Percentiles rank a stretch among this genome's conserved stretches.
phyloP scores from a whole-genome alignment of 1,139 yeast genomes.

The Tardiomyces digboiensis region DNA sequence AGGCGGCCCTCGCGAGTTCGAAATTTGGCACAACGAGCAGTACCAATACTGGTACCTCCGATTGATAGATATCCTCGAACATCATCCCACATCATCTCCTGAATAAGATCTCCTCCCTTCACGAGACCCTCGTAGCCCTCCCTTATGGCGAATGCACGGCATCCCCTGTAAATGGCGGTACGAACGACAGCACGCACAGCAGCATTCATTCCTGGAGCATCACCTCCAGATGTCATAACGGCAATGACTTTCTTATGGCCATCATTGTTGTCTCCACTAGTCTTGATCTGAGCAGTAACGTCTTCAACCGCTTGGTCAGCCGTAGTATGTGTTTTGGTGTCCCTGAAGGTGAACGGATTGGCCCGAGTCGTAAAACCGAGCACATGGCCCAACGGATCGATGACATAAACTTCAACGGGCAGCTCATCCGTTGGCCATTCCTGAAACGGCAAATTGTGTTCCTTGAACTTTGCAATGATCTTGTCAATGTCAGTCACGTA shows the following conservation, averaged over 20 bases:
- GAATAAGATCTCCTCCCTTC: conserved; percentile 64
- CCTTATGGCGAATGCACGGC: conserved; percentile 88
- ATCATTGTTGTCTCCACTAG: too few relatives aligned
- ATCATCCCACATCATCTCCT: conserved; percentile 81
- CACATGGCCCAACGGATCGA: conserved; percentile 54
- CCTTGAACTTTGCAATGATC: conserved; percentile 9
- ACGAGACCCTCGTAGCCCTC: conserved; percentile 97
- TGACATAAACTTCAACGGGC: conserved; percentile 36
- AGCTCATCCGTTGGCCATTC: conserved; percentile 25
- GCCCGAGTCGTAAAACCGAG: conserved; percentile 43
- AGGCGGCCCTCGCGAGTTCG: conserved; percentile 79
- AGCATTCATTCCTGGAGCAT: conserved; percentile 98
- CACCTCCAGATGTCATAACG: conserved; percentile 98
- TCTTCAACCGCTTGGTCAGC: too few relatives aligned
- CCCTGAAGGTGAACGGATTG: conserved; percentile 24
- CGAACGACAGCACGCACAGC: conserved; percentile 92
- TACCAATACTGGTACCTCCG: conserved; percentile 96
- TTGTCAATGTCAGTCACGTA: conserved; percentile 6
- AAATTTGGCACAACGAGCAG: conserved; percentile 86
- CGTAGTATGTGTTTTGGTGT: too few relatives aligned
- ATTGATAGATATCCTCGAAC: conserved; percentile 86
- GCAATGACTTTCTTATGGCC: conserved; percentile 53
- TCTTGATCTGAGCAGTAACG: too few relatives aligned
- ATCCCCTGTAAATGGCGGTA: conserved; percentile 79
- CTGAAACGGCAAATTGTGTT: conserved; percentile 16